Percentiles rank a stretch among this genome's conserved stretches.
Evolutionary conservation across 306 rosid species (phyloP).

Genomic region (Castanea sativa): DNA sequence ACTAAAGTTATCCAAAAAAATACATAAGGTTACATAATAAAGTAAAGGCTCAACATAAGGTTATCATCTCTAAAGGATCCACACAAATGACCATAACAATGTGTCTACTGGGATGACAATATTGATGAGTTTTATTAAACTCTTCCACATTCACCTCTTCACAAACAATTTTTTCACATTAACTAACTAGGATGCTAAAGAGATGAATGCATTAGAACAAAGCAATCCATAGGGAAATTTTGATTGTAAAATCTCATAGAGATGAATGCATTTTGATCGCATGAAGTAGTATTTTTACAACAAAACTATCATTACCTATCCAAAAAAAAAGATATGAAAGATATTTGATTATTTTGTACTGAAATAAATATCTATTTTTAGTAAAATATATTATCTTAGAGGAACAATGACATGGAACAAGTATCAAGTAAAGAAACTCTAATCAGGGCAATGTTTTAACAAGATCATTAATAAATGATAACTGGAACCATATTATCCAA

Average conservation of each 20-base stretch:
- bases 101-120: background rate
- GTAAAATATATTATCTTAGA: background rate
- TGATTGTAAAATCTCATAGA: background rate
- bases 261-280: too few species aligned
- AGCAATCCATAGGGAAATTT: background rate
- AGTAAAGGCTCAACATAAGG: background rate
- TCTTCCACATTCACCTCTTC: background rate
- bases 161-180: background rate
- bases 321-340: background rate
- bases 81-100: background rate
- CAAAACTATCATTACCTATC: too few species aligned
- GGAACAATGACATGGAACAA: background rate
- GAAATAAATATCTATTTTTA: background rate
- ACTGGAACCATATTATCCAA: conserved; percentile 12
- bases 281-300: too few species aligned
- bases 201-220: background rate
- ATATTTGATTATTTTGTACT: background rate
- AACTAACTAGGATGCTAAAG: background rate
- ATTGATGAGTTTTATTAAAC: background rate
- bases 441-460: background rate
- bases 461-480: background rate
- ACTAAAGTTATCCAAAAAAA: too few species aligned
- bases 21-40: too few species aligned
- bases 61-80: background rate
- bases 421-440: background rate